Conservation (phyloP, 306 rosid genomes). For the Mucuna pruriens region DNA sequence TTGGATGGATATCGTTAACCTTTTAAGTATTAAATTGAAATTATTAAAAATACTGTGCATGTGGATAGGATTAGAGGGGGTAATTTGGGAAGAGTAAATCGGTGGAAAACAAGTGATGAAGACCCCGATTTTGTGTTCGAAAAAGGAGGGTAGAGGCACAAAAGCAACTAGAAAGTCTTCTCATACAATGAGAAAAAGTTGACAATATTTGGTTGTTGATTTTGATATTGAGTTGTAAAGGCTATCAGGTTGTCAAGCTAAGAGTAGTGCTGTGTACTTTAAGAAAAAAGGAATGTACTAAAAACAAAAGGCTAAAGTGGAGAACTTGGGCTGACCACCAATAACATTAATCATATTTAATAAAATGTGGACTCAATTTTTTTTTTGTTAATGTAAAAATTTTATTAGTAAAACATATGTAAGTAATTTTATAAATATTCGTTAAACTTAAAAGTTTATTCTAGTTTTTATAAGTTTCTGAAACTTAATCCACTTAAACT, state of each 20-base stretch:
- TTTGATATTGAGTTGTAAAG: constrained; percentile 64
- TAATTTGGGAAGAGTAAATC: constrained; percentile 28
- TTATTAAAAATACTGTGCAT: constrained; percentile 28
- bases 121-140: constrained; percentile 51
- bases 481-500: no score
- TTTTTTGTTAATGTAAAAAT: no score
- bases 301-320: not conserved
- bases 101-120: constrained; percentile 41
- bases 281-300: not conserved
- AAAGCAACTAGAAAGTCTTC: constrained; percentile 59
- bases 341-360: no score
- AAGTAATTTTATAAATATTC: no score
- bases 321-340: no score
- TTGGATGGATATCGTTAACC: constrained; percentile 32
- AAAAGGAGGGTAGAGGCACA: constrained; percentile 50
- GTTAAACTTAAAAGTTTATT: no score
- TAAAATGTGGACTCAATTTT: no score
- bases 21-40: constrained; percentile 9
- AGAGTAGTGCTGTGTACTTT: constrained; percentile 38
- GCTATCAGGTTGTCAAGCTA: constrained; percentile 40
- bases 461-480: no score
- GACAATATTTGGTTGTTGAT: constrained; percentile 50
- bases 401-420: no score
- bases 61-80: constrained; percentile 57
- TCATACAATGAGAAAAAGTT: constrained; percentile 52